A percentile compares a stretch with the other conserved stretches of the same genome.
Evolutionary conservation across 1,284 basidiomycete species (phyloP).

Genomic region (Marasmius tenuissimus): DNA sequence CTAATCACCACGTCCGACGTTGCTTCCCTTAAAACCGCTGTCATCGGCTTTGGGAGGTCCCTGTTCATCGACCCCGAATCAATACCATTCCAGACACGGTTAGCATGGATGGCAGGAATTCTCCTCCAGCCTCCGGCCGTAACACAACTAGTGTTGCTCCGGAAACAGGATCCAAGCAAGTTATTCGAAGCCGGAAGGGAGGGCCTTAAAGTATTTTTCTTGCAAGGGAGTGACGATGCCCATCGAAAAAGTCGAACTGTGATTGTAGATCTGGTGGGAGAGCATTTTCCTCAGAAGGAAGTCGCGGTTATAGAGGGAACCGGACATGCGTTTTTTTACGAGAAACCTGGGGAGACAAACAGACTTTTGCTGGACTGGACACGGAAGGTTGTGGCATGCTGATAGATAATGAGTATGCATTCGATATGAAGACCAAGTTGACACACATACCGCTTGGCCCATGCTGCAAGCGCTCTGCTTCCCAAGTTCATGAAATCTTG

Average conservation of each 20-base stretch:
- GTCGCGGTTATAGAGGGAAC: constrained; percentile 16
- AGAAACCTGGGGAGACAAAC: constrained; percentile 18
- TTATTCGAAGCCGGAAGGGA: constrained; percentile 11
- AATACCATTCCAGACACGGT: constrained; percentile 4
- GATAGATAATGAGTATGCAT: too few species aligned
- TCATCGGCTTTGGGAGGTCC: constrained; percentile 3
- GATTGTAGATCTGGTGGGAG: constrained; percentile 12
- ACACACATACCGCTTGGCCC: too few species aligned
- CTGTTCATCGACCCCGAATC: constrained; percentile 5
- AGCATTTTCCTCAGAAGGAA: constrained; percentile 17
- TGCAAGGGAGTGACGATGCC: constrained; percentile 11
- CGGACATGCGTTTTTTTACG: constrained; percentile 22
- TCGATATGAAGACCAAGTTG: too few species aligned
- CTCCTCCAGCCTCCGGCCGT: constrained; percentile 5
- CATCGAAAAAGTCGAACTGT: constrained; percentile 7
- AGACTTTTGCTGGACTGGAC: constrained; percentile 3
- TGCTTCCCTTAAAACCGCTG: not conserved
- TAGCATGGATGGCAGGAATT: constrained; percentile 10
- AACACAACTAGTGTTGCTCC: not conserved
- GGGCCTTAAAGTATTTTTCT: constrained; percentile 8
- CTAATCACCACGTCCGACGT: constrained; percentile 1
- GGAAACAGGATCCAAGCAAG: constrained; percentile 5
- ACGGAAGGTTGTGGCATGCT: not conserved
- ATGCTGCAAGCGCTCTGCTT: too few species aligned
- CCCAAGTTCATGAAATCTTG: too few species aligned